These are phyloP conservation scores for Pseudomassariella vexata DNA, from an alignment of 2,329 filamentous ascomycete genomes.

Conservation along the genomic window DNA sequence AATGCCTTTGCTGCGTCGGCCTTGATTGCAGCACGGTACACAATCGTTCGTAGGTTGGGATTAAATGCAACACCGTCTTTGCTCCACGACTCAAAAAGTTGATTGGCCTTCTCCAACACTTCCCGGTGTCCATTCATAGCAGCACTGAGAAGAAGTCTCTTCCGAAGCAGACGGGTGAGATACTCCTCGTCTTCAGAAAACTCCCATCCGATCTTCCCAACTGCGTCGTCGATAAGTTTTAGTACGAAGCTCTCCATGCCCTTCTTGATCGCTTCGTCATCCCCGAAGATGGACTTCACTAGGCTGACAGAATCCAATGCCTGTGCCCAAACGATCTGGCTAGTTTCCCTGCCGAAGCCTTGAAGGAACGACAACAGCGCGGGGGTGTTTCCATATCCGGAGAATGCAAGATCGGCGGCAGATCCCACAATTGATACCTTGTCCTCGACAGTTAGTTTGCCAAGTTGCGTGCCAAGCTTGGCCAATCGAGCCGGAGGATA, in stretches of 20 bases:
- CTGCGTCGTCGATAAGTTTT: slow-evolving; percentile 68
- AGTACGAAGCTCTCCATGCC: slow-evolving; percentile 75
- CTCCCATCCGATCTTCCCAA: slow-evolving; percentile 81
- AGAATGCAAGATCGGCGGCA: slow-evolving; percentile 80
- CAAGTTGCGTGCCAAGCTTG: slow-evolving; percentile 71
- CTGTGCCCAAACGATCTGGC: slow-evolving; percentile 86
- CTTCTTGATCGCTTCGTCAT: slow-evolving; percentile 64
- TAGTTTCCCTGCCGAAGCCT: slow-evolving; percentile 74
- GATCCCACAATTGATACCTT: slow-evolving; percentile 91
- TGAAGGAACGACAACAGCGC: slow-evolving; percentile 79
- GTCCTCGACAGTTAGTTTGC: slow-evolving; percentile 75
- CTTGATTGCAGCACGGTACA: slow-evolving; percentile 75
- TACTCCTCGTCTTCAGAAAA: slow-evolving; percentile 74
- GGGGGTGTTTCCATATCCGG: slow-evolving; percentile 76
- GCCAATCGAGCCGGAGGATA: slow-evolving; percentile 80
- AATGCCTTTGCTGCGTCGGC: slow-evolving; percentile 63
- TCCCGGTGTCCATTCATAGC: slow-evolving; percentile 69
- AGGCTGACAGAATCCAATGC: slow-evolving; percentile 70
- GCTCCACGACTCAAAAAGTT: slow-evolving; percentile 75
- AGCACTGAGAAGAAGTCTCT: slow-evolving; percentile 71
- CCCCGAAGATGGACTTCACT: slow-evolving; percentile 79
- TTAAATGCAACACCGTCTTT: slow-evolving; percentile 65
- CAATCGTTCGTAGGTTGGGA: slow-evolving; percentile 71
- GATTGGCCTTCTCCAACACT: slow-evolving; percentile 66
- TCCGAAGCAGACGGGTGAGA: slow-evolving; percentile 74